Evolutionary conservation across 352 stramenopile genomes (phyloP), one percentile per base, ranked within the genome.

Genomic region (Globisporangium ultimum): DNA sequence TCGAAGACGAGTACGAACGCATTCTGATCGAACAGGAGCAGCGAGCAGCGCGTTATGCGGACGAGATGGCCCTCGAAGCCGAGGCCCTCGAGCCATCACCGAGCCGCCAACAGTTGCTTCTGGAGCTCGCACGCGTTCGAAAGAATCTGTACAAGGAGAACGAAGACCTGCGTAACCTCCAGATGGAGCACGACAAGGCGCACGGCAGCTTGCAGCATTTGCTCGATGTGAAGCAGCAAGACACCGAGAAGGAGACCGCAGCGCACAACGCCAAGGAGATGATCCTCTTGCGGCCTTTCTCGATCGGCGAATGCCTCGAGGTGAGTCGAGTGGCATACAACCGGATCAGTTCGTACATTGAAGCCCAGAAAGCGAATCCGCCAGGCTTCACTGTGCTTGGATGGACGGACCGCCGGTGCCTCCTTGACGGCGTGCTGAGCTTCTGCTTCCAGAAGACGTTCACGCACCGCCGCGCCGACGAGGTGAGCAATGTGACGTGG

Each of bases 371-470:
- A 3, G 53, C 61, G 42, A 70, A 75, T 21, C 64, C 70, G 2
- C 61, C 68, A 22, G 66, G 66, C 36, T 56, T 53, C 32, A 75
- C 68, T 14, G 71, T 71, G 17, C 45, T 82, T n/a, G 73, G 73
- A 38, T 82, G 73, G 73, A 76, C 61, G 2, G 73, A 82, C 59
- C 59, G 64, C 1, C 63, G 73, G 21, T 54, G 57, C 21, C 56
- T 76, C 51, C 28, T 42, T 24, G 60, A 60, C 41, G 62, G 68
- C 22, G 50, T 67, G 22, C 46, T 82, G 59, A 64, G 43, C 41
- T 79, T 70, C 48, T 75, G 65, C 21, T 82, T 82, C 41, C 70
- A 74, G 18, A 82, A 82, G 55, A 67, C 63, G 24, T 78, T 82
- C 48, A n/a, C 59, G 8, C 61, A 62, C 18, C 70, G 66, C 13